These are phyloP conservation scores for Ceratocystis colombiana DNA, from an alignment of 2,329 filamentous ascomycete genomes.

Conservation along the genomic window DNA sequence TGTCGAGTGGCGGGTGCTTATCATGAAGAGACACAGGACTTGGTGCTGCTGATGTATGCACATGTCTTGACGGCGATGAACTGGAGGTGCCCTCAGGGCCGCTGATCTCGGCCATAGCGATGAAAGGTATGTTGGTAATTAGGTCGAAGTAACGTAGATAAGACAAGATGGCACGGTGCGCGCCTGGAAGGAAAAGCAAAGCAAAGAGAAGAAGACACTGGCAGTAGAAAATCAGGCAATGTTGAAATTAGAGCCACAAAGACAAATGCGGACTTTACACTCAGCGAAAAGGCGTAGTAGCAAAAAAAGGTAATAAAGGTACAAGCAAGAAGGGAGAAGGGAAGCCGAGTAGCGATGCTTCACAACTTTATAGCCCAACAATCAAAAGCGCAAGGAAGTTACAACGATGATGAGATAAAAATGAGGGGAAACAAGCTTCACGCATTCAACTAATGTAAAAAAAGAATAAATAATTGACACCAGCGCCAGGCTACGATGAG, in stretches of 20 bases:
- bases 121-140: neutral
- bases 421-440: constrained; percentile 6
- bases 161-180: neutral
- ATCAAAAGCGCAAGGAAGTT: neutral
- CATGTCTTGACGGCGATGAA: neutral
- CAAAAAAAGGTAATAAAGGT: neutral
- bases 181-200: neutral
- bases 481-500: constrained; percentile 4
- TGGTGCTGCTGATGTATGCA: neutral
- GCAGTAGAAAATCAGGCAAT: neutral
- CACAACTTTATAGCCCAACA: neutral
- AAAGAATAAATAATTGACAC: neutral
- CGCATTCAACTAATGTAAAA: neutral
- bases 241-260: neutral
- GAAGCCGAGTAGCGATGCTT: neutral
- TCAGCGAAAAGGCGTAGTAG: neutral
- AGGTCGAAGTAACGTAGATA: neutral
- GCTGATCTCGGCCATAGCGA: constrained; percentile 9
- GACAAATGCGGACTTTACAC: neutral
- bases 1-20: neutral
- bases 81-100: neutral
- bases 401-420: neutral
- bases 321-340: neutral
- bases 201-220: neutral
- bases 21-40: neutral